These are phyloP conservation scores for Lipomyces kockii DNA, from an alignment of 805 yeast genomes.

Conservation along the genomic window DNA sequence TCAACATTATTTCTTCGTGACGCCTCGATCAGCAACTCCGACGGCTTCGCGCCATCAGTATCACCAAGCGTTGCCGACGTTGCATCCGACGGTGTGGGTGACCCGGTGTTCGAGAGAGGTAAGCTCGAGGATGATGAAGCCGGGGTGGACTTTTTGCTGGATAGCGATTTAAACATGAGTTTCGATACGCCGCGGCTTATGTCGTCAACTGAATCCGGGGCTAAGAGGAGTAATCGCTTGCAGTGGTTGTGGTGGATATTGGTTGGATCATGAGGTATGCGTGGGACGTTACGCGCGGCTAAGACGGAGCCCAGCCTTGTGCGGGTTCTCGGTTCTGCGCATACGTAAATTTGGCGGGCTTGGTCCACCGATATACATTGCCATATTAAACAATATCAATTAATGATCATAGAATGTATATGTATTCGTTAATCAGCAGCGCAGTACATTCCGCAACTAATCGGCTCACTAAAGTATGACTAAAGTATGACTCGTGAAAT, in stretches of 20 bases:
- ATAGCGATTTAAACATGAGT: slow-evolving; percentile 14
- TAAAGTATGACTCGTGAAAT: no score
- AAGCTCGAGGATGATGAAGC: slow-evolving; percentile 2
- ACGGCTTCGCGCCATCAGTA: slow-evolving; percentile 70
- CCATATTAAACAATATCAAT: not conserved
- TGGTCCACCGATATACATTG: not conserved
- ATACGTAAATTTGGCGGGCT: not conserved
- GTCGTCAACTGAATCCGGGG: slow-evolving; percentile 3
- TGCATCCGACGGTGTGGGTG: not conserved
- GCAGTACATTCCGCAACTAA: no score
- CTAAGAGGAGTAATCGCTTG: not conserved
- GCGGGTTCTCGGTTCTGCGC: no score
- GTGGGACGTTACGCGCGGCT: not conserved
- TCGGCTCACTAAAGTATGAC: no score
- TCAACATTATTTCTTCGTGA: slow-evolving; percentile 88
- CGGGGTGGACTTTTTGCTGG: slow-evolving; percentile 14
- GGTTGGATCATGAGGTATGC: not conserved
- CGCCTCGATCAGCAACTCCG: slow-evolving; percentile 83
- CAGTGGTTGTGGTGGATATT: not conserved
- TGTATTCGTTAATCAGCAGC: not conserved
- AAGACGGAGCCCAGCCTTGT: not conserved
- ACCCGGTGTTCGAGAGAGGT: slow-evolving; percentile 1
- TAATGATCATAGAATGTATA: not conserved
- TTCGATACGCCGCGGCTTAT: slow-evolving; percentile 11
- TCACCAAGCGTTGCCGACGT: not conserved